Percentiles rank a stretch among this genome's conserved stretches.
Evolutionary conservation across 2,329 filamentous ascomycete species (phyloP).

Genomic region (Neofusicoccum kwambonambiense): DNA sequence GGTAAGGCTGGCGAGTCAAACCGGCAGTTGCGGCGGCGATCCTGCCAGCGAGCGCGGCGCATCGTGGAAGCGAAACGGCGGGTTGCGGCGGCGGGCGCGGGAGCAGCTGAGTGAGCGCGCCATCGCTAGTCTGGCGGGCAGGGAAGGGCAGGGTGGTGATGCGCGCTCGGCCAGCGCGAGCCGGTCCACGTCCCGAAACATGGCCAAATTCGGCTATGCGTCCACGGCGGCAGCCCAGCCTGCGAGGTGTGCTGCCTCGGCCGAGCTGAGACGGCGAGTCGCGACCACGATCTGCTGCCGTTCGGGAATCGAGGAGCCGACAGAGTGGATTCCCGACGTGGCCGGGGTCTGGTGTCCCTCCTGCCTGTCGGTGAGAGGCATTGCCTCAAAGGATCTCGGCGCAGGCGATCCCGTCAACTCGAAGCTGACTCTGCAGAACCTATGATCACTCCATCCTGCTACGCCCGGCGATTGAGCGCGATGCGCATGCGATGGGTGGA

Average conservation of each 20-base stretch:
- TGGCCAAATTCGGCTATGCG: background rate
- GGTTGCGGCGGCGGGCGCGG: background rate
- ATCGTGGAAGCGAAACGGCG: background rate
- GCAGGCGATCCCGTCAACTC: background rate
- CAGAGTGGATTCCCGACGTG: background rate
- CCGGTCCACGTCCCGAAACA: background rate
- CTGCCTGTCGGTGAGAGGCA: background rate
- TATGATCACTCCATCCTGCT: background rate
- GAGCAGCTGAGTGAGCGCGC: conserved; percentile 4
- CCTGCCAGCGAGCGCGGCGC: background rate
- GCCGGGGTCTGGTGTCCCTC: background rate
- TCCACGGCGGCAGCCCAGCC: background rate
- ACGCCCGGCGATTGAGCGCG: background rate
- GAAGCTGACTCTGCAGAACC: background rate
- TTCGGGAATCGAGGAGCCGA: background rate
- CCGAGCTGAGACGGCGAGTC: conserved; percentile 4
- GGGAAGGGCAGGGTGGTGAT: background rate
- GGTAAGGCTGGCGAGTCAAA: background rate
- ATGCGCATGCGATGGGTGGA: background rate
- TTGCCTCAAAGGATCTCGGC: background rate
- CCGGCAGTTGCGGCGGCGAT: background rate
- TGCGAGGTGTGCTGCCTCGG: background rate
- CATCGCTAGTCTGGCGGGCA: background rate
- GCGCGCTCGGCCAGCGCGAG: background rate
- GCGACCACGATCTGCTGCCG: background rate